Percentiles rank a stretch among this genome's conserved stretches.
Conservation (phyloP, 169 alveolate genomes). For the Cryptosporidium andersoni region DNA sequence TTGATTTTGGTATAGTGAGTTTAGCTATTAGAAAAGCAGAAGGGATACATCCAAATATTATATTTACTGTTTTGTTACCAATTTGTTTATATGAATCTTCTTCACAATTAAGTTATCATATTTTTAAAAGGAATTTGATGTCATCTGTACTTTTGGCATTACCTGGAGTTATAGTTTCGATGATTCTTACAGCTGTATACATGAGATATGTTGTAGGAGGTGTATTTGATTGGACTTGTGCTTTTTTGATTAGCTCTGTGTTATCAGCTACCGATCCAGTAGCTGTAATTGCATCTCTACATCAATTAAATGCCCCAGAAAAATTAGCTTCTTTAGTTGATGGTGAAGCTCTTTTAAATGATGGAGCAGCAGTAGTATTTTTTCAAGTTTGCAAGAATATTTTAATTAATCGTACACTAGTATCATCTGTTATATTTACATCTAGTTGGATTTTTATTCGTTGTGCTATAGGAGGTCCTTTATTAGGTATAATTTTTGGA, state of each 20-base stretch:
- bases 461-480: constrained; percentile 77
- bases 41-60: constrained; percentile 67
- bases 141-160: constrained; percentile 60
- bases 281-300: constrained; percentile 77
- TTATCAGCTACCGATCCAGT: constrained; percentile 79
- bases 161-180: constrained; percentile 69
- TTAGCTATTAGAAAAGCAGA: constrained; percentile 59
- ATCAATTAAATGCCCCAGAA: constrained; percentile 75
- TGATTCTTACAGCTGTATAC: constrained; percentile 72
- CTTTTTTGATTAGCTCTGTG: constrained; percentile 74
- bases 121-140: constrained; percentile 45
- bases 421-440: constrained; percentile 58
- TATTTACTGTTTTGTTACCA: constrained; percentile 59
- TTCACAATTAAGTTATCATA: constrained; percentile 66
- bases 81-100: constrained; percentile 73
- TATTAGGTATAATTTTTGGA: constrained; percentile 72
- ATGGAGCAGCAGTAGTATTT: constrained; percentile 77
- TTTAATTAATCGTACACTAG: constrained; percentile 42
- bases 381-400: constrained; percentile 65
- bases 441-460: constrained; percentile 71
- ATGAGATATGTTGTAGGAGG: constrained; percentile 74
- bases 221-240: constrained; percentile 73
- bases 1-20: constrained; percentile 47
- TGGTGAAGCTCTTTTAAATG: constrained; percentile 76
- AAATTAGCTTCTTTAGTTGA: constrained; percentile 75